Base-by-base conservation (phyloP, 495 filamentous ascomycete genomes). In the Hypoxylon intermedium region DNA sequence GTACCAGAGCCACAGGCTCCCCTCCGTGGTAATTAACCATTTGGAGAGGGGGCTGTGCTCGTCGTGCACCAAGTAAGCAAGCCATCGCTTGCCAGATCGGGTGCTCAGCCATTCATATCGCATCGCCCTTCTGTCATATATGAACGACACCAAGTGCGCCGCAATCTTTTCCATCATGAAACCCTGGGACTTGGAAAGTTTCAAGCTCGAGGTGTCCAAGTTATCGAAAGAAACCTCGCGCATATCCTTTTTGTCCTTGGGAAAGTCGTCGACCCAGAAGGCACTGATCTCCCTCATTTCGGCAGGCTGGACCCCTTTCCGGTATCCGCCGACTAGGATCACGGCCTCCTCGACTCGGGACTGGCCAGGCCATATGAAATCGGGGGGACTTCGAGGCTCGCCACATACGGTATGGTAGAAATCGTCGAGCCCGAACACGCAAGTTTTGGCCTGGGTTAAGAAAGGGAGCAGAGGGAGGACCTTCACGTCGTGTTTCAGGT, bases 341-440 rank as follows among this genome's bases (percentile, higher is more conserved):
- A 64, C 43, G 28, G 58, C 21, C 28, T 64, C 54, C 9, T 64
- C 60, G 9, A 64, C 9, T 0, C 11, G 20, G 2, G 60, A 58
- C 9, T 13, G 2, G 3, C 6, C 5, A 1, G 16, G 9, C 36
- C 42, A 49, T 21, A 53, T 36, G 34, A 53, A 58, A 6, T 13
- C 1, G 0, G 34, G 34, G 0, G 41, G 33, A n/a, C n/a, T n/a
- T n/a, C 7, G 16, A 6, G 6, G 20, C 9, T 5, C 5, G 5
- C 11, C 21, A 0, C 13, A n/a, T 1, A 47, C 37, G 9, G 5
- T 3, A 0, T 63, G 36, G 37, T 50, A 58, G 1, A 58, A 1
- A 2, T 53, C 21, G n/a, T 58, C 48, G 16, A 64, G 49, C 15
- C 9, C 36, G 18, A 64, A 49, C 7, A 49, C 60, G 16, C 36